Evolutionary conservation across 306 rosid species (phyloP), one percentile per base, ranked within the genome.

Genomic region (Cicer arietinum): DNA sequence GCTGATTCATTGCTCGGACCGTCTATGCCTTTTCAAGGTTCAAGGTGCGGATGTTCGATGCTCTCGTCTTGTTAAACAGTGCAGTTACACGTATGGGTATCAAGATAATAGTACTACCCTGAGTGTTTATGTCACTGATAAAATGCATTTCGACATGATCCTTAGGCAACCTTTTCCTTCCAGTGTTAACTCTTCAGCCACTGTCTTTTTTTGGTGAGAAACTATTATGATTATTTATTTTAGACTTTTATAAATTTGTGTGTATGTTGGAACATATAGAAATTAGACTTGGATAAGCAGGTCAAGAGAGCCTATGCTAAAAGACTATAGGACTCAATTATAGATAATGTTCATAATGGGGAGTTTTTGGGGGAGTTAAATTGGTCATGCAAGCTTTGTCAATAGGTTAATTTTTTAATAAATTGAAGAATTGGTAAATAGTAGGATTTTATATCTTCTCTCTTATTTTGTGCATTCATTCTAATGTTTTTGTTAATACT

Each of bases 81-180:
- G 99, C 67, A 81, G 86, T 73, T 94, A 92, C 79, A 52, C 90
- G 8, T 94, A 92, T 77, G 90, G 84, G 84, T 94, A 90, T 70
- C 95, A 94, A 56, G 97, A 94, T 83, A 92, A 88, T 73, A 92
- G 97, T 64, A 97, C 96, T 66, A 92, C 99, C 6, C 84, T 91
- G 0, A 96, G 99, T 61, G 85, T 77, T 82, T 94, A 94, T 79
- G 88, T 89, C 40, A 79, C 93, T 1, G 97, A 94, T 74, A 78
- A 87, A 11, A 66, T 94, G 81, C 79, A 87, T 82, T 92, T 94
- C 73, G 90, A 86, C 89, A 84, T 90, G 97, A 79, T 94, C 54
- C 53, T 92, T 64, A 97, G 93, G 59, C 96, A 84, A 69, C 79
- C 95, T 76, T 39, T 75, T 69, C 68, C 80, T 10, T 83, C 77